Conservation (phyloP, 2,329 filamentous ascomycete genomes). For the Apiospora arundinis region DNA sequence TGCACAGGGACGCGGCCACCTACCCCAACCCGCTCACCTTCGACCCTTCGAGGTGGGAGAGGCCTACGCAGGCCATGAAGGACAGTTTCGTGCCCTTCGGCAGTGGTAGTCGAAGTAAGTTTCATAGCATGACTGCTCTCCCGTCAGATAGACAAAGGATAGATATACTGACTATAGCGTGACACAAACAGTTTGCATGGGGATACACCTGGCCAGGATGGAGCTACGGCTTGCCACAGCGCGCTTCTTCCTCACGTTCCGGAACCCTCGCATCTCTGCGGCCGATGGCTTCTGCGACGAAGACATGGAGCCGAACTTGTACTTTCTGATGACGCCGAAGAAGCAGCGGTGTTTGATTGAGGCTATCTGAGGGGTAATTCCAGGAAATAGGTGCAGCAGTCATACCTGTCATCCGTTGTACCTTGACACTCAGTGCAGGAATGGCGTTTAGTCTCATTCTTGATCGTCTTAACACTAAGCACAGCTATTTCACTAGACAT, state of each 20-base stretch:
- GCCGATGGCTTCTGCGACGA: constrained; percentile 38
- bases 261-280: constrained; percentile 36
- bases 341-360: constrained; percentile 39
- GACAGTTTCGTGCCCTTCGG: constrained; percentile 38
- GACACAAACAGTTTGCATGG: constrained; percentile 51
- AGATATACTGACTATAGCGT: constrained; percentile 34
- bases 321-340: constrained; percentile 36
- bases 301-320: constrained; percentile 39
- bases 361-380: constrained; percentile 30
- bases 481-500: no score
- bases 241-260: constrained; percentile 51
- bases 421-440: no score
- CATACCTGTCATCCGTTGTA: no score
- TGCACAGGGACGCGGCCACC: constrained; percentile 45
- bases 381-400: neutral
- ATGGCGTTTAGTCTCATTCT: no score
- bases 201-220: constrained; percentile 61
- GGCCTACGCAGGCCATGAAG: constrained; percentile 35
- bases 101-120: constrained; percentile 36
- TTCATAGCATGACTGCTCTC: constrained; percentile 29
- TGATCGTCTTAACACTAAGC: no score
- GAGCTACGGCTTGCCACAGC: constrained; percentile 57
- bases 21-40: constrained; percentile 45
- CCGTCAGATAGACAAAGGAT: no score
- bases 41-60: constrained; percentile 35